Base-by-base conservation (phyloP, 805 yeast species). In the Metschnikowia henanensis region DNA sequence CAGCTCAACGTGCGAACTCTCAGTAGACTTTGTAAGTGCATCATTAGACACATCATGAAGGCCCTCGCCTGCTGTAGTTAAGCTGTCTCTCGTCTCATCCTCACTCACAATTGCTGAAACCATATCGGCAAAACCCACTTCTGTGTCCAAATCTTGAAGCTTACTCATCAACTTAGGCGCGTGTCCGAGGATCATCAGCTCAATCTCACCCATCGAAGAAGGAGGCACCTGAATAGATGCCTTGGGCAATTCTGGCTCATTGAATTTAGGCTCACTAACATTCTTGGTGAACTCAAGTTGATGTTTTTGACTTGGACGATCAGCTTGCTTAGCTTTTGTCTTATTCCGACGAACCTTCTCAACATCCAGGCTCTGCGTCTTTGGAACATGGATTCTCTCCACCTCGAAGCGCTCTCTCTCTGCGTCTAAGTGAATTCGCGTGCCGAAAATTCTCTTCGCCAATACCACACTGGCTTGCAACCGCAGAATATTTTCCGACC, bases 171-270 rank as follows among this genome's bases (percentile, higher is more conserved):
- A 16, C 30, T 60, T 54, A 16, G 60, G 59, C 2, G 72, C 60
- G 43, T 70, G 75, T 29, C 54, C 62, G 7, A 60, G 47, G 23
- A 70, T 70, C 37, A 61, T 57, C 29, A 60, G 60, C 50, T 68
- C 70, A 34, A 70, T 69, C 28, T 68, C 74, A 29, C 62, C 66
- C n/a, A 68, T 53, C 0, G 72, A 59, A 6, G 52, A 42, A 4
- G 66, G 65, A 3, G 39, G 29, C 10, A 30, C 35, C 22, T 38
- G 43, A 6, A 35, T 16, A 22, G 16, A 4, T 2, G 35, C 18
- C 31, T 19, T 8, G 17, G 25, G 30, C 21, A 16, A 16, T 20
- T 37, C 38, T 10, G 21, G 17, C 28, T 31, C 31, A 32, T 16
- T 26, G 7, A 22, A 22, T n/a, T n/a, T n/a, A n/a, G n/a, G n/a